Percentiles rank a stretch among this genome's conserved stretches.
These are phyloP conservation scores for Funneliformis mosseae DNA, from an alignment of 192 early-diverging fungal genomes.

Conservation along the genomic window DNA sequence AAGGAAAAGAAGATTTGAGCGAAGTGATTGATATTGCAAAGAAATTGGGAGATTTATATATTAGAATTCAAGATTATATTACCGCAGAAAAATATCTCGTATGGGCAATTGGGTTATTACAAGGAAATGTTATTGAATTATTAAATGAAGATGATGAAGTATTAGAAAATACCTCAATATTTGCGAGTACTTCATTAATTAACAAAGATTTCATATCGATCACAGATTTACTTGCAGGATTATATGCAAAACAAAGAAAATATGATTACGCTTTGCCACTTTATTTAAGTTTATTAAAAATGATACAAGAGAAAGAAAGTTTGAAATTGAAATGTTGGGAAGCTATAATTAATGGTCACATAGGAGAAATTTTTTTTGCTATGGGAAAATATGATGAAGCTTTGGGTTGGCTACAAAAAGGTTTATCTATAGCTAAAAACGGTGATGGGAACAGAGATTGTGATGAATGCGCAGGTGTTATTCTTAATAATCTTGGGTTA, in stretches of 20 bases:
- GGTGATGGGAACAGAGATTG: conserved; percentile 48
- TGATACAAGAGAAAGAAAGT: conserved; percentile 38
- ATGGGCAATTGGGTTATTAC: conserved; percentile 47
- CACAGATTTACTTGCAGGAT: conserved; percentile 44
- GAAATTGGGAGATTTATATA: conserved; percentile 42
- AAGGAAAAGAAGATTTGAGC: conserved; percentile 42
- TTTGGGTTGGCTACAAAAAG: conserved; percentile 58
- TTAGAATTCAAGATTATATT: conserved; percentile 39
- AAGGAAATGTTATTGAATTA: not conserved
- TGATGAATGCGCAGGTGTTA: conserved; percentile 58
- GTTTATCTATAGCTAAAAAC: conserved; percentile 47
- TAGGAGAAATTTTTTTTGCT: conserved; percentile 54
- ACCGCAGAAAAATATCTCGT: conserved; percentile 48
- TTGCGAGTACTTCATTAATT: not conserved
- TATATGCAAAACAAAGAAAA: conserved; percentile 54
- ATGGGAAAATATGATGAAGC: conserved; percentile 52
- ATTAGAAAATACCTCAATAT: not conserved
- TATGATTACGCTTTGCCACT: conserved; percentile 52
- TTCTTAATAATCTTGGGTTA: conserved; percentile 51
- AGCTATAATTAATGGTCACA: conserved; percentile 55
- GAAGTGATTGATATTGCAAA: conserved; percentile 41
- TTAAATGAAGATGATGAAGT: not conserved
- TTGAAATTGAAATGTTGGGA: conserved; percentile 46
- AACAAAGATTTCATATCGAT: conserved; percentile 36
- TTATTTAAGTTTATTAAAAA: conserved; percentile 48